Base-by-base conservation (phyloP, 2,329 filamentous ascomycete genomes). In the Botrytis fabae region DNA sequence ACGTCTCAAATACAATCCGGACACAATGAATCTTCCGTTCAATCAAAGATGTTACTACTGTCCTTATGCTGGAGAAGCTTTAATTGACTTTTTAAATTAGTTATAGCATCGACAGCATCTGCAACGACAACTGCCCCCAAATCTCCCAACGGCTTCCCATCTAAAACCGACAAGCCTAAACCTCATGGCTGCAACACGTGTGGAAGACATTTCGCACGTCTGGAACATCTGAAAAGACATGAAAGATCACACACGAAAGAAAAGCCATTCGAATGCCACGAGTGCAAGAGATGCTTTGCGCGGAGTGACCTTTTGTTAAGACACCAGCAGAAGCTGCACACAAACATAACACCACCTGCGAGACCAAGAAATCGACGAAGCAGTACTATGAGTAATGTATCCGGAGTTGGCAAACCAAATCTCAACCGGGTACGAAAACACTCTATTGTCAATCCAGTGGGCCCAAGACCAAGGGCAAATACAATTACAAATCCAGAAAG, bases 261-360 rank as follows among this genome's bases (percentile, higher is more conserved):
- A 84, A 99, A 99, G 86, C 96, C 96, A 1, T 99, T 99, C 79
- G 94, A 98, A 83, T 99, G 96, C 80, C 93, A 94, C 42, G 94
- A 98, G 82, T 99, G 96, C 83, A 89, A 93, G 54, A 86, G 96
- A 83, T 98, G 96, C 84, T 99, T 99, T 83, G 96, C 96, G 74
- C 90, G 96, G 75, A 90, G 96, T 77, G 96, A 99, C 83, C 84
- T 99, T 77, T 87, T 99, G 72, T 85, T 99, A 77, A 90, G 96
- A 74, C 96, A 99, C 83, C 96, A 99, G 86, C 96, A 99, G 86
- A 99, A 99, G 86, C 88, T 99, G 65, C 96, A 99, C 82, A 94
- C 97, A 87, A 94, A 94, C 40, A 93, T 93, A 20, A 94, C 94
- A 0, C 93, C 96, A 9, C 94, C 94, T 9, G 92, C 94, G 63